phyloP scores from a whole-genome alignment of 495 filamentous ascomycete species.

The Neurospora pannonica region DNA sequence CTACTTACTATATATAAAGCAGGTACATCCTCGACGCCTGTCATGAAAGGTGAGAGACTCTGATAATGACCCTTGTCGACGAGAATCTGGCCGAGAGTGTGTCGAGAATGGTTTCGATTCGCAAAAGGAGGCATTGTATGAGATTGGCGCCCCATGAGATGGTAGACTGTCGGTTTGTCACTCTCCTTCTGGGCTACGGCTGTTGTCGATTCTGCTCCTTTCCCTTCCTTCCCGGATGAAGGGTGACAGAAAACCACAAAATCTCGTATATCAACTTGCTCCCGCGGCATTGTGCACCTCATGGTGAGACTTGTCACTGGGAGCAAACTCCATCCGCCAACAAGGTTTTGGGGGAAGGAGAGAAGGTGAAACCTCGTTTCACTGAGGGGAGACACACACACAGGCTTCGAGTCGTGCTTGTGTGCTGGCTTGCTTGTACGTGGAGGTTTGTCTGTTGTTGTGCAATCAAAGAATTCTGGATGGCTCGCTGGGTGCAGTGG shows the following conservation, averaged over 20 bases:
- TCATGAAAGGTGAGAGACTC: neutral
- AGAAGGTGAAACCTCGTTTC: neutral
- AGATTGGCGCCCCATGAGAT: neutral
- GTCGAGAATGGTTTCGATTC: neutral
- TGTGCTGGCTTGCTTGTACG: neutral
- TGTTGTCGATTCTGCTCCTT: neutral
- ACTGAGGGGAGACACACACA: neutral
- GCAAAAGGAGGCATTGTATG: neutral
- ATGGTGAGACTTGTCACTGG: neutral
- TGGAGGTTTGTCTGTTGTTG: neutral
- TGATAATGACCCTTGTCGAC: neutral
- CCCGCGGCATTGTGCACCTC: neutral
- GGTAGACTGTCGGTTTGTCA: neutral
- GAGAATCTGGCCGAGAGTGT: neutral
- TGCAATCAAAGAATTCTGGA: neutral
- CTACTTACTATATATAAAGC: neutral
- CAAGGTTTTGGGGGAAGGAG: neutral
- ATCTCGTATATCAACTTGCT: neutral
- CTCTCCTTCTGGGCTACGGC: neutral
- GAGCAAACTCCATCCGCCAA: neutral
- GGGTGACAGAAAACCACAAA: neutral
- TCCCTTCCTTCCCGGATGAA: neutral
- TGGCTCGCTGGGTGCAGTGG: neutral
- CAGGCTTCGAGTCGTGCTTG: neutral
- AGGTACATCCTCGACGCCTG: neutral